Evolutionary conservation across 768 basidiomycete species (phyloP), one percentile per base, ranked within the genome.

Genomic region (Russula dissimulans): DNA sequence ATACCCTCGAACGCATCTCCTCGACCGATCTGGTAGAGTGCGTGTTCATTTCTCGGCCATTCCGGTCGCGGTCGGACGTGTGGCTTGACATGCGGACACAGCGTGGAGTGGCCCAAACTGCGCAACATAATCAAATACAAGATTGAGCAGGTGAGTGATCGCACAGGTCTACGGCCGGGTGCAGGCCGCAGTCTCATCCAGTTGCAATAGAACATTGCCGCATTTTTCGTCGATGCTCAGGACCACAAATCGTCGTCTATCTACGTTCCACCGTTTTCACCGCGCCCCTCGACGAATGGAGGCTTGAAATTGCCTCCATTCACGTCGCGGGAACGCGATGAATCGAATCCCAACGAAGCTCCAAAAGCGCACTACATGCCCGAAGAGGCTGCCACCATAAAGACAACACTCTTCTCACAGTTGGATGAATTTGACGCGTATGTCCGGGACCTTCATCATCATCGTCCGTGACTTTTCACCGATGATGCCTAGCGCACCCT

Each of bases 381-480:
- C 56, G 75, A 81, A 50, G 84, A 91, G 66, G 82, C 85, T 1
- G 74, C 77, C 14, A 78, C 78, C 42, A 71, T 83, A 70, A 83
- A 84, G 71, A 70, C 74, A 7, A 69, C 69, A 5, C 78, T 94
- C 29, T 84, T 83, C 67, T 72, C 72, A 10, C 83, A 87, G 64
- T 71, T 94, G 31, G 82, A 91, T 65, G 81, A 81, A 41, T 90
- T 92, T 63, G 87, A 91, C 45, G 79, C 79, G 91, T 91, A 66
- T 50, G 83, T 77, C 52, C 38, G 56, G 22, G 22, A 26, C 22
- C 67, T 32, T 22, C 5, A 50, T 39, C 54, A 53, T 48, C 4
- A 41, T 46, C 44, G 51, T 18, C 39, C 9, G 38, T 10, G 51
- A 47, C 29, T 12, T 41, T 32, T 52, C 15, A 56, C 34, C 38